Evolutionary conservation across 2,329 filamentous ascomycete genomes (phyloP), one percentile per base, ranked within the genome.

Genomic region (Calcarisporium arbuscula): DNA sequence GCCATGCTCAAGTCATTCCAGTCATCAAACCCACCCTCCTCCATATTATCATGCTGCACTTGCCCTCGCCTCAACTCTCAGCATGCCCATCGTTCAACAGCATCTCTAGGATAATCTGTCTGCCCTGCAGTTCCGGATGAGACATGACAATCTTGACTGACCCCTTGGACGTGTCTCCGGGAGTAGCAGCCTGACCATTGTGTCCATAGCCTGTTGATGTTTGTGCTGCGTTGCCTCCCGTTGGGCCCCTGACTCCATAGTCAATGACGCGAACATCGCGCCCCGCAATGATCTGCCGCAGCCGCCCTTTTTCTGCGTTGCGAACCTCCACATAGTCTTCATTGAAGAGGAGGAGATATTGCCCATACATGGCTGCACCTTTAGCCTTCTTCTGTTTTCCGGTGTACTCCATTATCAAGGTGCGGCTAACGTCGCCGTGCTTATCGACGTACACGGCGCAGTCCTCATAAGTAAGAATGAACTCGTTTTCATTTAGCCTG

Each of bases 381-480:
- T 82, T 81, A 2, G 92, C 92, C 58, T 76, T 77, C 60, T 77
- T 77, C 54, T 77, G 73, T 51, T 83, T 90, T 46, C 92, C 92
- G n/a, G 94, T 92, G 58, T 96, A 98, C 56, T 96, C 88, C 88
- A 98, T 95, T 52, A 96, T 89, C 39, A 96, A 86, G 19, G 83
- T 87, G 29, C 94, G 83, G 25, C 81, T 90, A 19, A 98, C 87
- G 42, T 98, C 92, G 46, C 92, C 92, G 59, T 96, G 88, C 62
- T 96, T 95, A 67, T 98, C 94, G 54, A 96, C 85, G 53, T 96
- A 98, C 8, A 98, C 89, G 14, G 89, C 92, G 49, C 90, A 96
- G 59, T 95, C 88, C 60, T 94, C 85, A 58, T 96, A 98, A 23
- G 85, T 86, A 31, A 95, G 78, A 18, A 98, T 68, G 61, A 96